Evolutionary conservation across 1,284 basidiomycete species (phyloP).

Genomic region (Sanguinoderma infundibulare): DNA sequence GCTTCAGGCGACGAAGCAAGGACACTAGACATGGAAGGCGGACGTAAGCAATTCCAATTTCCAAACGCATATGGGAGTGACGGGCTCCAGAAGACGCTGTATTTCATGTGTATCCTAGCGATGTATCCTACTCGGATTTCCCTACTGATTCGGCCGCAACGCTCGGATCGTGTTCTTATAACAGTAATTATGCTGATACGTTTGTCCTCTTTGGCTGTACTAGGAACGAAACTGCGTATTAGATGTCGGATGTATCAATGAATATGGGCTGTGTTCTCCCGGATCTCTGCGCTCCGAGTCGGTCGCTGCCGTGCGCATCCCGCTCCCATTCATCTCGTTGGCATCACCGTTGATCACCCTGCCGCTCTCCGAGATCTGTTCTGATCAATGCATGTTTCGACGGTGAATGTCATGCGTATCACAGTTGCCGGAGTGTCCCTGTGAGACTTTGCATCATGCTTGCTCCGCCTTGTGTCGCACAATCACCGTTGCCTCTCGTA

Average conservation of each 20-base stretch:
- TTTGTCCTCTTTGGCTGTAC: background rate
- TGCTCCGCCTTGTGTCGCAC: no score
- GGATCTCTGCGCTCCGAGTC: no score
- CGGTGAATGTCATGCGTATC: no score
- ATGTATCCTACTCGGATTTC: constrained; percentile 24
- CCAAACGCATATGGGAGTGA: background rate
- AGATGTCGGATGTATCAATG: background rate
- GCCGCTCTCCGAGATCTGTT: no score
- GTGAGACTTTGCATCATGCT: no score
- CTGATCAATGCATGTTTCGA: no score
- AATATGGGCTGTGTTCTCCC: background rate
- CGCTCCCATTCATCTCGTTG: no score
- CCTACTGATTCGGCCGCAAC: background rate
- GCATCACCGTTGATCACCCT: no score
- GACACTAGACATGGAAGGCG: constrained; percentile 19
- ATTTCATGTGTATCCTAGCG: constrained; percentile 23
- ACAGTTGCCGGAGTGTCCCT: no score
- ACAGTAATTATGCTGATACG: background rate
- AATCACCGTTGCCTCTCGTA: no score
- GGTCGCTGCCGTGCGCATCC: no score
- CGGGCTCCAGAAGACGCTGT: constrained; percentile 10
- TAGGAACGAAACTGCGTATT: background rate
- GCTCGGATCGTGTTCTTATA: background rate
- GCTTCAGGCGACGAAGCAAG: constrained; percentile 65
- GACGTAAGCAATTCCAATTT: background rate